Percentiles rank a stretch among this genome's conserved stretches.
Evolutionary conservation across 1,139 yeast species (phyloP).

Genomic region (Kurtzmaniella natalensis): DNA sequence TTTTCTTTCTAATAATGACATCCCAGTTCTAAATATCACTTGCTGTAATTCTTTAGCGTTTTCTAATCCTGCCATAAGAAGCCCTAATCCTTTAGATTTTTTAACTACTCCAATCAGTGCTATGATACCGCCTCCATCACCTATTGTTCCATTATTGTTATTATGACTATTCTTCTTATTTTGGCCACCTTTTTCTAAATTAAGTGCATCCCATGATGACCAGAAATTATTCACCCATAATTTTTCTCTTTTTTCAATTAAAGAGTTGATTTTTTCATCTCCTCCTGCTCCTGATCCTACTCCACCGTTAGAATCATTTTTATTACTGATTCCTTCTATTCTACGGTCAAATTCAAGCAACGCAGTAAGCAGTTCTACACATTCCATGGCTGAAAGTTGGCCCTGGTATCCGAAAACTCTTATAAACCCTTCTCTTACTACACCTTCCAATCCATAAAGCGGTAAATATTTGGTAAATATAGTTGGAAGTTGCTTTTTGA

Average conservation of each 20-base stretch:
- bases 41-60: conserved; percentile 81
- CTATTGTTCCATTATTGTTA: conserved; percentile 10
- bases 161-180: conserved; percentile 11
- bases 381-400: conserved; percentile 86
- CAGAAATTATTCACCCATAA: conserved; percentile 89
- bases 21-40: conserved; percentile 84
- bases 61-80: conserved; percentile 65
- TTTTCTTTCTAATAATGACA: conserved; percentile 79
- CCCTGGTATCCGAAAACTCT: conserved; percentile 86
- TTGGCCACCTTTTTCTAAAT: conserved; percentile 28
- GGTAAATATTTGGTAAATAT: conserved; percentile 71
- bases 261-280: conserved; percentile 36
- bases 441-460: conserved; percentile 76
- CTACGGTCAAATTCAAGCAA: conserved; percentile 64
- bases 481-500: conserved; percentile 68
- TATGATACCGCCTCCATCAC: conserved; percentile 12
- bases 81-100: conserved; percentile 48
- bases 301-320: conserved; percentile 22
- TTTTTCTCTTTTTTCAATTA: conserved; percentile 53
- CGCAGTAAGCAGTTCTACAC: conserved; percentile 85
- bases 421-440: conserved; percentile 81
- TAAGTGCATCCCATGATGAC: conserved; percentile 91
- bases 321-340: conserved; percentile 7
- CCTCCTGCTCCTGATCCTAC: too few species aligned
- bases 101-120: conserved; percentile 16